Evolutionary conservation across 2,329 filamentous ascomycete species (phyloP).

Genomic region (Dactylella cylindrospora): DNA sequence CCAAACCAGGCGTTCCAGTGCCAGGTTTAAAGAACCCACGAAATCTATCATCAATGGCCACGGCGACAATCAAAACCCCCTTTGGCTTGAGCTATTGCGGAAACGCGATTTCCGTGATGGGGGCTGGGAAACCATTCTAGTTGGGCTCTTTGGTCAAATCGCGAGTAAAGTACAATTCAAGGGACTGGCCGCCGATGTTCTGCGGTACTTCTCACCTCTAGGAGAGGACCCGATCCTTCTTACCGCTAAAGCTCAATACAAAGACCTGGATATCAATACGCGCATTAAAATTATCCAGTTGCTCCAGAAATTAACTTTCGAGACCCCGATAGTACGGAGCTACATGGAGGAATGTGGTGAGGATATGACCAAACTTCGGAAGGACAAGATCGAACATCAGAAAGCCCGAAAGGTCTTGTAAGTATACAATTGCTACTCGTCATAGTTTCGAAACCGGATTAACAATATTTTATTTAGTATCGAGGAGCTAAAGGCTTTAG

Average conservation of each 20-base stretch:
- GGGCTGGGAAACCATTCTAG: conserved; percentile 87
- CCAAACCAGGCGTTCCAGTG: conserved; percentile 53
- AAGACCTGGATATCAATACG: conserved; percentile 75
- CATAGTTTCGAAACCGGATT: not conserved
- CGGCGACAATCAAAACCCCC: conserved; percentile 55
- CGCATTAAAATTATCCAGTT: conserved; percentile 80
- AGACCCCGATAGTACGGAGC: conserved; percentile 80
- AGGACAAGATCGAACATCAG: conserved; percentile 93
- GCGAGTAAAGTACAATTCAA: conserved; percentile 72
- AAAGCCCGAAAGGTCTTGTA: conserved; percentile 68
- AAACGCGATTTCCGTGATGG: conserved; percentile 83
- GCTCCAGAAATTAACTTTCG: conserved; percentile 78
- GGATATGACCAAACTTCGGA: conserved; percentile 90
- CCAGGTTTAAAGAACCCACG: conserved; percentile 41
- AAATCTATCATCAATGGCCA: conserved; percentile 37
- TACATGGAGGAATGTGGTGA: conserved; percentile 92
- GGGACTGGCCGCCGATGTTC: conserved; percentile 72
- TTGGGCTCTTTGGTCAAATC: conserved; percentile 81
- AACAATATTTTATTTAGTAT: conserved; percentile 57
- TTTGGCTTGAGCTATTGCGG: conserved; percentile 82
- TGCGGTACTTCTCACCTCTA: conserved; percentile 77
- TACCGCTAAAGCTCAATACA: conserved; percentile 72
- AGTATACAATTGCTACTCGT: conserved; percentile 50
- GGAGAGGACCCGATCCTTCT: conserved; percentile 73
- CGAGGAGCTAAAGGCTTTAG: conserved; percentile 69